Percentiles rank a stretch among this genome's conserved stretches.
phyloP scores from a whole-genome alignment of 2,329 filamentous ascomycete species.

The Phoma sp. region DNA sequence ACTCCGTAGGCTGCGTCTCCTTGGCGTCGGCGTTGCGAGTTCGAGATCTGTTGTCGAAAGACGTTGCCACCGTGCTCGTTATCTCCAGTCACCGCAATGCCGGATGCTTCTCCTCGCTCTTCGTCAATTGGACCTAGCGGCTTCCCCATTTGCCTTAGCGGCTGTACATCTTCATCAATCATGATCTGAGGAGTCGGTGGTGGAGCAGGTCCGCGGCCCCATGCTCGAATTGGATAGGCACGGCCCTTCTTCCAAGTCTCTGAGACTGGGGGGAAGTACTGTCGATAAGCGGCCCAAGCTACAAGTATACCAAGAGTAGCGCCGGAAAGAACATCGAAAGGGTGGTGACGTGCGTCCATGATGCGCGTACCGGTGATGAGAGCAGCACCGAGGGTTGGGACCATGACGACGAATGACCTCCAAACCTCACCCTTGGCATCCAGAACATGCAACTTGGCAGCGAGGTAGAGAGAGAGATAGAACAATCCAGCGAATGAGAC shows the following conservation, averaged over 20 bases:
- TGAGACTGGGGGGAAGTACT: slow-evolving; percentile 65
- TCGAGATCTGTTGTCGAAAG: slow-evolving; percentile 49
- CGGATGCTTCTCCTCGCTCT: slow-evolving; percentile 43
- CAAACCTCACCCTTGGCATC: slow-evolving; percentile 68
- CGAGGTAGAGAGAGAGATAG: slow-evolving; percentile 66
- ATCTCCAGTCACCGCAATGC: slow-evolving; percentile 29
- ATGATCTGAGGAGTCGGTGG: slow-evolving; percentile 34
- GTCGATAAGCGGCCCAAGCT: slow-evolving; percentile 62
- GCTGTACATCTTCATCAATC: slow-evolving; percentile 43
- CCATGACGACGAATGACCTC: slow-evolving; percentile 63
- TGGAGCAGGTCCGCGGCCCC: slow-evolving; percentile 58
- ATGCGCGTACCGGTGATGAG: slow-evolving; percentile 65
- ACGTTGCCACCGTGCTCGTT: slow-evolving; percentile 41
- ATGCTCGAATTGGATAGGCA: slow-evolving; percentile 65
- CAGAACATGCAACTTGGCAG: slow-evolving; percentile 66
- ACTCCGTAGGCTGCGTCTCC: slow-evolving; percentile 36
- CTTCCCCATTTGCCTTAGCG: slow-evolving; percentile 36
- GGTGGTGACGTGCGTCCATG: slow-evolving; percentile 68
- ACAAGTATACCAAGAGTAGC: slow-evolving; percentile 61
- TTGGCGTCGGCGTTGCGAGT: slow-evolving; percentile 46
- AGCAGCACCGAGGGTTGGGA: slow-evolving; percentile 62
- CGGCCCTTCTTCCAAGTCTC: slow-evolving; percentile 66
- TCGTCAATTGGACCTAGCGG: slow-evolving; percentile 41
- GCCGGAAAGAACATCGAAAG: slow-evolving; percentile 67
- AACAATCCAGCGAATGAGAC: slow-evolving; percentile 66